These are phyloP conservation scores for Solanum etuberosum DNA, from an alignment of 257 asterid genomes.

Conservation along the genomic window DNA sequence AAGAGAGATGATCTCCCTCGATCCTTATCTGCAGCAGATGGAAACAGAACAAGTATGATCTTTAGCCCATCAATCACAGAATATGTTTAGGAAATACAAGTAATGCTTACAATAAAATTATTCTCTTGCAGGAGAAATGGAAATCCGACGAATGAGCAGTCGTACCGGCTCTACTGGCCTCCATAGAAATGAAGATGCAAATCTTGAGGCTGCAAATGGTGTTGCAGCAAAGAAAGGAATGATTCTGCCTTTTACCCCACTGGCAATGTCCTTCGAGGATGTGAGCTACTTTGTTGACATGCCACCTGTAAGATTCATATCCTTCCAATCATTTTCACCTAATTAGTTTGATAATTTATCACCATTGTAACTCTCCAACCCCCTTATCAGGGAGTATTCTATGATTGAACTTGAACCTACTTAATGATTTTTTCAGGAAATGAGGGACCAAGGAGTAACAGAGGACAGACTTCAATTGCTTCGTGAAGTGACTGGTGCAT, in stretches of 20 bases:
- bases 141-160: slow-evolving; percentile 49
- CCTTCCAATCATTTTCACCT: background rate
- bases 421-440: slow-evolving; percentile 22
- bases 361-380: background rate
- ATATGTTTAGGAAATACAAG: background rate
- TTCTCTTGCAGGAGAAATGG: slow-evolving; percentile 47
- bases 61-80: background rate
- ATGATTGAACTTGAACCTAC: background rate
- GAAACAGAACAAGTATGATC: slow-evolving; percentile 47
- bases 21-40: slow-evolving; percentile 37
- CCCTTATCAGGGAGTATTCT: background rate
- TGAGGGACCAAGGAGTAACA: slow-evolving; percentile 40
- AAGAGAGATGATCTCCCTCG: slow-evolving; percentile 33
- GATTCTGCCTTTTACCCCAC: slow-evolving; percentile 51
- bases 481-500: slow-evolving; percentile 45
- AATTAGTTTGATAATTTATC: background rate
- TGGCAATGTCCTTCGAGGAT: slow-evolving; percentile 41
- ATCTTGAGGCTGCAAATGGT: slow-evolving; percentile 16
- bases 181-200: slow-evolving; percentile 7
- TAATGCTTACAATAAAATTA: background rate
- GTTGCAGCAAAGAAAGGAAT: slow-evolving; percentile 42
- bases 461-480: slow-evolving; percentile 52
- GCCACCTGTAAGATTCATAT: slow-evolving; percentile 35
- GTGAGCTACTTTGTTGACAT: slow-evolving; percentile 48
- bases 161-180: slow-evolving; percentile 12